phyloP scores from a whole-genome alignment of 192 early-diverging fungal species.

The Coemansia interrupta region DNA sequence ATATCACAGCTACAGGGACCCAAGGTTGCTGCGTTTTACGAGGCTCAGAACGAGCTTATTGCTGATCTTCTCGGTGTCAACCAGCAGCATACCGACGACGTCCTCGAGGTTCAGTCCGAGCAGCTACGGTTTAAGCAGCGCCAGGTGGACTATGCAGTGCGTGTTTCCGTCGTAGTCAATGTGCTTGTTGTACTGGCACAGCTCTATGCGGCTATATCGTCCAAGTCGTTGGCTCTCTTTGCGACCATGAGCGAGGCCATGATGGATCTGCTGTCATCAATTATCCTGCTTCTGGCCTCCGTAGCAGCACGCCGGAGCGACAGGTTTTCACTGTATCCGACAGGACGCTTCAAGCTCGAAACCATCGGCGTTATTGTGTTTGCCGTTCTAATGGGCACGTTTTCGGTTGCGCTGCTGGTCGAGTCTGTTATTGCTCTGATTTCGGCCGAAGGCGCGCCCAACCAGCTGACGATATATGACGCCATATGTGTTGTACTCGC shows the following conservation, averaged over 20 bases:
- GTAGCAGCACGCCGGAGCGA: conserved; percentile 56
- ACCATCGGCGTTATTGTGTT: conserved; percentile 78
- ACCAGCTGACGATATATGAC: conserved; percentile 49
- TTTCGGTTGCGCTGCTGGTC: conserved; percentile 66
- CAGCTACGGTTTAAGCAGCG: conserved; percentile 30
- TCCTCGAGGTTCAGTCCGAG: conserved; percentile 36
- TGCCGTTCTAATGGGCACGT: conserved; percentile 70
- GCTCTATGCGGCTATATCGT: conserved; percentile 68
- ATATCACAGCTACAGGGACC: conserved; percentile 31
- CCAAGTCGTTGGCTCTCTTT: conserved; percentile 71
- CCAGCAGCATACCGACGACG: conserved; percentile 47
- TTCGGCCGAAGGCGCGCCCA: conserved; percentile 38
- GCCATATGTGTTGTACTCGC: conserved; percentile 57
- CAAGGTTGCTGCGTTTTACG: conserved; percentile 46
- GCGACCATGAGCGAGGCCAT: conserved; percentile 78
- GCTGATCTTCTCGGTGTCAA: conserved; percentile 43
- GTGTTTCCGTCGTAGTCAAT: conserved; percentile 66
- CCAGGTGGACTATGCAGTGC: conserved; percentile 59
- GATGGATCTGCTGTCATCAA: conserved; percentile 73
- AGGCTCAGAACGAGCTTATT: conserved; percentile 52
- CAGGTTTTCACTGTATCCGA: conserved; percentile 68
- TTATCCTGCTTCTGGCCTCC: conserved; percentile 61
- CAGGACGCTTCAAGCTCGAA: conserved; percentile 73
- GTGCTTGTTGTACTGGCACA: conserved; percentile 65
- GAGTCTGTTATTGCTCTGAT: conserved; percentile 63